A percentile compares a stretch with the other conserved stretches of the same genome.
phyloP scores from a whole-genome alignment of 2,329 filamentous ascomycete species.

The Alternaria sp. region DNA sequence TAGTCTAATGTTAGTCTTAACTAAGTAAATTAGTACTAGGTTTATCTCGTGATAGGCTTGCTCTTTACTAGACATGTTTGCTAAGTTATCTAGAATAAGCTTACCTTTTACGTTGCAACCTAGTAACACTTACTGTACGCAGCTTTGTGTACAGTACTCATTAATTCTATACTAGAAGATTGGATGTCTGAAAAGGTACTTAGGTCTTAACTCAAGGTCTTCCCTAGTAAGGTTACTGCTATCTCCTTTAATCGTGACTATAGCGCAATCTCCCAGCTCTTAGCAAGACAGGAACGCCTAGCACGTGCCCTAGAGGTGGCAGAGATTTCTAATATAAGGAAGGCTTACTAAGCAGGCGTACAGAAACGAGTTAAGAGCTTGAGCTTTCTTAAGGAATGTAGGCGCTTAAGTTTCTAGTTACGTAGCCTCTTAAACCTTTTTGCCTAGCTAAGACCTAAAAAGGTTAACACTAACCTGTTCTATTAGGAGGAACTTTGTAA shows the following conservation, averaged over 20 bases:
- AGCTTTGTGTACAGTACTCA: constrained; percentile 19
- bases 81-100: constrained; percentile 25
- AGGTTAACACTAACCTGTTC: constrained; percentile 7
- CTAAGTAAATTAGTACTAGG: constrained; percentile 25
- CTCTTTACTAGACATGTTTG: constrained; percentile 19
- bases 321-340: constrained; percentile 13
- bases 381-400: neutral
- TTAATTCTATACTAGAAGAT: constrained; percentile 21
- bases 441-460: constrained; percentile 6
- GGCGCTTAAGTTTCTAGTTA: neutral
- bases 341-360: constrained; percentile 4
- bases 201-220: constrained; percentile 17
- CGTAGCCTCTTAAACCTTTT: neutral
- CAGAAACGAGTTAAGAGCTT: neutral
- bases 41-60: constrained; percentile 17
- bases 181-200: constrained; percentile 21
- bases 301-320: constrained; percentile 11
- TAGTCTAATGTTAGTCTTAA: constrained; percentile 28
- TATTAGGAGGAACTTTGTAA: constrained; percentile 15
- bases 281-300: constrained; percentile 3
- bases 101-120: constrained; percentile 18
- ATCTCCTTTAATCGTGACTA: constrained; percentile 23
- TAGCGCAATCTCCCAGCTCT: constrained; percentile 9
- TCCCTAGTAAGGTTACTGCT: constrained; percentile 10
- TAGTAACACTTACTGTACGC: neutral